Evolutionary conservation across 208 protist genomes (phyloP).

Genomic region (Acanthamoeba polyphaga): DNA sequence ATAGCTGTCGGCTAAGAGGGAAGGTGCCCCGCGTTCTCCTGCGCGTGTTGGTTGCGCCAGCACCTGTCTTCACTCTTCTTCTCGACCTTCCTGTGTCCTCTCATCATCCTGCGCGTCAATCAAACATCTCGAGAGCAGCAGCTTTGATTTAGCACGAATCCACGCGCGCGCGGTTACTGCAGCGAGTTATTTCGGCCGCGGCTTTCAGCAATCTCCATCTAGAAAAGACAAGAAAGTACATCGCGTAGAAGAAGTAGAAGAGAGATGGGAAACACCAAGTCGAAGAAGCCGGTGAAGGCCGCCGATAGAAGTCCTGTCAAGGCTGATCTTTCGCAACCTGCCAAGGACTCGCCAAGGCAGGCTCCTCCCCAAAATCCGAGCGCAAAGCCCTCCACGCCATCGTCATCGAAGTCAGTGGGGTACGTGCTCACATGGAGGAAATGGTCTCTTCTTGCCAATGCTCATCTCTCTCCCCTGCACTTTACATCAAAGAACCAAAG

Average conservation of each 20-base stretch:
- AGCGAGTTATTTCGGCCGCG: too few species aligned
- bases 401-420: not conserved
- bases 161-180: too few species aligned
- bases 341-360: not conserved
- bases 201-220: too few species aligned
- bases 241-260: not conserved
- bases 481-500: too few species aligned
- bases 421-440: not conserved
- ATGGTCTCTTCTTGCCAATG: too few species aligned
- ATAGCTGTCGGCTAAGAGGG: constrained; percentile 1
- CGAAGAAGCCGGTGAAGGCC: not conserved
- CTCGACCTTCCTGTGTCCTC: too few species aligned
- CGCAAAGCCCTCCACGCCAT: not conserved
- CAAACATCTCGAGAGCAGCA: not conserved
- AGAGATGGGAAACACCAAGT: constrained; percentile 44
- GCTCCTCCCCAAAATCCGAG: constrained; percentile 9
- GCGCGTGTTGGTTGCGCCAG: not conserved
- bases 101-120: not conserved
- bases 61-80: not conserved
- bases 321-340: not conserved
- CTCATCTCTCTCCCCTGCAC: too few species aligned
- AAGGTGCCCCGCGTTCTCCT: not conserved
- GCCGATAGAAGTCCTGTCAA: not conserved
- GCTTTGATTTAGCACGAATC: not conserved
- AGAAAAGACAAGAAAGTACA: not conserved